Evolutionary conservation across 805 yeast species (phyloP), one percentile per base, ranked within the genome.

Genomic region (Candida lessepsii): DNA sequence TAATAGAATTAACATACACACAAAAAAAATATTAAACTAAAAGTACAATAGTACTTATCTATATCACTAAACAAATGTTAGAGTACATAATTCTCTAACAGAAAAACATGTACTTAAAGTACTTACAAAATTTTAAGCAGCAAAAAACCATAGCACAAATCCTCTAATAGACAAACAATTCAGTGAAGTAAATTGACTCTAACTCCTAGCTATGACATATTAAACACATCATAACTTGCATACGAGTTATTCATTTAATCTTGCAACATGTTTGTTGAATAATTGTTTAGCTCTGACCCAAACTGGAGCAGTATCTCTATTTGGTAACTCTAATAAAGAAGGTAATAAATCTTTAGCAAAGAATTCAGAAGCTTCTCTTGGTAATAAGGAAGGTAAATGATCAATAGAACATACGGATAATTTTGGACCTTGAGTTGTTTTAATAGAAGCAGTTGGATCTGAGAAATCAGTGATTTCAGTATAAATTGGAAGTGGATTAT

Each of bases 401-500:
- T 93, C 99, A 53, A 93, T 93, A 13, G 96, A 88, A 52, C 89
- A 80, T 33, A 93, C 99, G 4, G 95, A 85, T 54, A 93, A 68
- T 61, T 83, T 83, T 48, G 96, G 95, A 42, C 96, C 96, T 24
- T 65, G 71, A 19, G 83, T 73, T 27, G 93, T 81, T 46, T 81
- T 79, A 29, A 91, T 99, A 6, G 67, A 63, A 33, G 87, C 97
- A 2, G 96, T 90, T 49, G 99, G 99, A 53, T 87, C 78, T 50
- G 78, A 77, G 73, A 93, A 93, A 5, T 83, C 89, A 20, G 99
- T 91, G 42, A 96, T 95, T 50, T 87, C 73, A 17, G 80, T 71
- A 66, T 93, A 95, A 40, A 93, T 91, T 46, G 99, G 99, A 44
- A 93, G 78, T 42, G 99, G 99, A 71, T 93, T 93, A 73, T 89